Percentiles rank a stretch among this genome's conserved stretches.
phyloP scores from a whole-genome alignment of 2,329 filamentous ascomycete genomes.

The Scortechinia acanthostroma region DNA sequence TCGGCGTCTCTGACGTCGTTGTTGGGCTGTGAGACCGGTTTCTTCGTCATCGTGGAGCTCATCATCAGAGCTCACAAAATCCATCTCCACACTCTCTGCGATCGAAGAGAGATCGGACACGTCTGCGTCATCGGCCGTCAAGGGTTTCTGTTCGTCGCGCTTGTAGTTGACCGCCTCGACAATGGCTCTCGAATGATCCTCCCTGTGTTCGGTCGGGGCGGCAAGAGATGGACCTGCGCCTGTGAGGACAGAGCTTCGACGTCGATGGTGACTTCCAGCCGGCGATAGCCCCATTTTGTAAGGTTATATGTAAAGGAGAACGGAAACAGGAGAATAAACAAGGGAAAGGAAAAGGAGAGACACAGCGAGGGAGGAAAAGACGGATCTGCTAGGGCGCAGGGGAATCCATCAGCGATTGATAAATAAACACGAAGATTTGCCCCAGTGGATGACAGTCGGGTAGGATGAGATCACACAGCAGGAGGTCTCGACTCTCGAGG shows the following conservation, averaged over 20 bases:
- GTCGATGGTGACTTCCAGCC: neutral
- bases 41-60: neutral
- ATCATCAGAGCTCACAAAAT: conserved; percentile 1
- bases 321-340: neutral
- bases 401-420: neutral
- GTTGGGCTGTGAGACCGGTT: neutral
- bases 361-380: neutral
- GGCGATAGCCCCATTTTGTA: neutral
- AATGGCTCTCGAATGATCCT: neutral
- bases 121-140: conserved; percentile 22
- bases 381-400: neutral
- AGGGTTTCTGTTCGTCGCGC: conserved; percentile 21
- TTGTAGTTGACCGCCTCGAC: conserved; percentile 13
- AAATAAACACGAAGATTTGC: too few relatives aligned
- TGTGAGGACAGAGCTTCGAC: neutral
- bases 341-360: neutral
- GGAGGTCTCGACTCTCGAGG: too few relatives aligned
- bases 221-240: neutral
- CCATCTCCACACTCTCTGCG: neutral
- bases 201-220: neutral
- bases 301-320: neutral
- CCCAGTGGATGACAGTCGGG: too few relatives aligned
- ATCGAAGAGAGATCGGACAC: conserved; percentile 28
- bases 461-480: too few relatives aligned
- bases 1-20: neutral